A percentile compares a stretch with the other conserved stretches of the same genome.
These are phyloP conservation scores for Tetracentron sinense DNA, from an alignment of 164 flowering plant species.

Conservation along the genomic window DNA sequence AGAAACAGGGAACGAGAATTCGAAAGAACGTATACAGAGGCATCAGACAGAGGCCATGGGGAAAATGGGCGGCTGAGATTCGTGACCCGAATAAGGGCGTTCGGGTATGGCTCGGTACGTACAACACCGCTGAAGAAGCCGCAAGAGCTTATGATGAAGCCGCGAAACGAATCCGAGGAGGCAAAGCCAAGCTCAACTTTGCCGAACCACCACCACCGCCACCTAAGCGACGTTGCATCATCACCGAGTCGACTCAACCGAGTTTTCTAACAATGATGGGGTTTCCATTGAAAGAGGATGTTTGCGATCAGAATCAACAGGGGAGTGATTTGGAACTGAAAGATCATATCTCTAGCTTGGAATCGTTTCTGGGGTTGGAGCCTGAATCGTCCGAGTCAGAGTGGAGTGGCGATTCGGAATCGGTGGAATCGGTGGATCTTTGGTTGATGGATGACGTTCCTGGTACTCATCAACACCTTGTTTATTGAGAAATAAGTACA, in stretches of 20 bases:
- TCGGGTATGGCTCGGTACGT: constrained; percentile 78
- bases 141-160: constrained; percentile 70
- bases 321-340: constrained; percentile 19
- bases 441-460: constrained; percentile 30
- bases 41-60: constrained; percentile 69
- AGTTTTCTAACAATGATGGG: too few relatives aligned
- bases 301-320: background rate
- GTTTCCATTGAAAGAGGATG: background rate
- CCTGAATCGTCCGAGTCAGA: constrained; percentile 1
- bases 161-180: constrained; percentile 67
- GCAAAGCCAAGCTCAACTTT: constrained; percentile 79
- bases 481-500: constrained; percentile 1
- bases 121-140: constrained; percentile 62
- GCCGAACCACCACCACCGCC: constrained; percentile 8
- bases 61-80: constrained; percentile 79
- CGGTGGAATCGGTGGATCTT: constrained; percentile 19
- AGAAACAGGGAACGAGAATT: constrained; percentile 3
- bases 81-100: constrained; percentile 66
- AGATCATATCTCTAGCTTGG: constrained; percentile 34
- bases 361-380: constrained; percentile 31
- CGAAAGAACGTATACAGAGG: constrained; percentile 68
- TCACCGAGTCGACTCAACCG: background rate
- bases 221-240: background rate
- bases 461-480: constrained; percentile 12
- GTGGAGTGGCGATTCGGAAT: constrained; percentile 2